phyloP scores from a whole-genome alignment of 2,329 filamentous ascomycete species.

The Aspergillus luchuensis region DNA sequence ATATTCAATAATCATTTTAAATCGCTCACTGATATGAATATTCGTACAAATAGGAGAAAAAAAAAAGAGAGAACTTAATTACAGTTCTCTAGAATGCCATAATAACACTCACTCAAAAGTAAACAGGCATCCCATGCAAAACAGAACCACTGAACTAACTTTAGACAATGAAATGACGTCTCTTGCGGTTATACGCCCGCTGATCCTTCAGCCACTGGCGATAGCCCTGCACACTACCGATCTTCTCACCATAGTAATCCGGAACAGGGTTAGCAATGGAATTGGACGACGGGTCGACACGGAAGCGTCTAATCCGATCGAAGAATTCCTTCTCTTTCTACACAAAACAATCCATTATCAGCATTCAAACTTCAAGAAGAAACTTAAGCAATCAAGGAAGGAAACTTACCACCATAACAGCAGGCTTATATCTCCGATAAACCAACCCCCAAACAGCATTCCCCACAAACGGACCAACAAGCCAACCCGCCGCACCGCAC shows the following conservation, averaged over 20 bases:
- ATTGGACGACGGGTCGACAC: slow-evolving; percentile 86
- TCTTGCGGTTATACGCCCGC: slow-evolving; percentile 93
- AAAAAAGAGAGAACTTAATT: background rate
- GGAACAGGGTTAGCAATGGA: slow-evolving; percentile 91
- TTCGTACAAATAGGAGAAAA: slow-evolving; percentile 10
- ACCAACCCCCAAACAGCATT: slow-evolving; percentile 75
- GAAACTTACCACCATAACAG: slow-evolving; percentile 68
- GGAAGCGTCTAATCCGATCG: slow-evolving; percentile 83
- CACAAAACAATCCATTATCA: background rate
- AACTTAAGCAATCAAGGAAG: background rate
- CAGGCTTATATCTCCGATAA: slow-evolving; percentile 68
- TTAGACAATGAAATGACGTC: slow-evolving; percentile 47
- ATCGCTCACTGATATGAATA: slow-evolving; percentile 17
- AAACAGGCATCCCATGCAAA: background rate
- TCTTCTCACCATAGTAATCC: slow-evolving; percentile 99
- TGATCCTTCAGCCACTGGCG: slow-evolving; percentile 97
- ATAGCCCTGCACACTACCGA: slow-evolving; percentile 88
- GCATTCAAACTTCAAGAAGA: background rate
- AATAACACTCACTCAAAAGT: background rate
- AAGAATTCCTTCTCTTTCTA: slow-evolving; percentile 95
- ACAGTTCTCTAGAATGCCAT: background rate
- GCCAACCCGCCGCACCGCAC: slow-evolving; percentile 81
- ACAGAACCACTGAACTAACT: slow-evolving; percentile 1
- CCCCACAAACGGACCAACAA: slow-evolving; percentile 80
- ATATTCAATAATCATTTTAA: slow-evolving; percentile 10